These are phyloP conservation scores for Macrocystidia cucumis DNA, from an alignment of 1,284 basidiomycete species.

Conservation along the genomic window DNA sequence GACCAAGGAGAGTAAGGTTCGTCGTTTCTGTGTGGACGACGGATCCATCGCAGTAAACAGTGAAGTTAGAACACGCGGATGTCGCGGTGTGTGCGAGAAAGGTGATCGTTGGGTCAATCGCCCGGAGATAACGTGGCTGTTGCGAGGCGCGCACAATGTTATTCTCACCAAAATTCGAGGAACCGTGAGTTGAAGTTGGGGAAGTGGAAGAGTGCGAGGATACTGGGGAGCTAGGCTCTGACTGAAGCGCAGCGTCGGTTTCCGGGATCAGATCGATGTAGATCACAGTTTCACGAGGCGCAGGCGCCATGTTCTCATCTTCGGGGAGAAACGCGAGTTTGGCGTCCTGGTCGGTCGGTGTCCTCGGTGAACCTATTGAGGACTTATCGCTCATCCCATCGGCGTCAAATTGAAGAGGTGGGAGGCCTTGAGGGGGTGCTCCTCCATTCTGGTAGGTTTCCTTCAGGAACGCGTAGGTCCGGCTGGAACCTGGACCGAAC, in stretches of 20 bases:
- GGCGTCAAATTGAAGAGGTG: conserved; percentile 21
- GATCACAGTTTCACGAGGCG: conserved; percentile 35
- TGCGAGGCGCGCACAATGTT: conserved; percentile 28
- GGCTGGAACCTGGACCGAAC: background rate
- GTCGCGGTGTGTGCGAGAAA: conserved; percentile 39
- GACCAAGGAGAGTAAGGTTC: conserved; percentile 28
- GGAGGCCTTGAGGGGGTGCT: conserved; percentile 8
- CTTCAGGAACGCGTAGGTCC: background rate
- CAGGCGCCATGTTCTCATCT: conserved; percentile 15
- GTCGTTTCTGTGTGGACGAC: conserved; percentile 44
- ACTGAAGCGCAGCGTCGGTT: conserved; percentile 1
- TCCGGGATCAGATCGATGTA: conserved; percentile 52
- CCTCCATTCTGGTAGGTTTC: background rate
- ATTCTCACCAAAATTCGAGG: conserved; percentile 16
- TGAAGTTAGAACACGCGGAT: conserved; percentile 44
- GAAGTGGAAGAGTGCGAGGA: conserved; percentile 8
- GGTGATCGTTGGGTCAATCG: conserved; percentile 58
- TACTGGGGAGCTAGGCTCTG: conserved; percentile 4
- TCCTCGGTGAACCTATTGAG: conserved; percentile 25
- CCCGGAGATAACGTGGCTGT: conserved; percentile 40
- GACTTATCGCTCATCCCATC: conserved; percentile 32
- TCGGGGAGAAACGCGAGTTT: background rate
- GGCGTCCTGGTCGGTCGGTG: conserved; percentile 25
- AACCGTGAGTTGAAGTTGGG: conserved; percentile 9
- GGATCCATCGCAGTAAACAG: conserved; percentile 40